Evolutionary conservation across 164 flowering plant species (phyloP).

Genomic region (Tetracentron sinense): DNA sequence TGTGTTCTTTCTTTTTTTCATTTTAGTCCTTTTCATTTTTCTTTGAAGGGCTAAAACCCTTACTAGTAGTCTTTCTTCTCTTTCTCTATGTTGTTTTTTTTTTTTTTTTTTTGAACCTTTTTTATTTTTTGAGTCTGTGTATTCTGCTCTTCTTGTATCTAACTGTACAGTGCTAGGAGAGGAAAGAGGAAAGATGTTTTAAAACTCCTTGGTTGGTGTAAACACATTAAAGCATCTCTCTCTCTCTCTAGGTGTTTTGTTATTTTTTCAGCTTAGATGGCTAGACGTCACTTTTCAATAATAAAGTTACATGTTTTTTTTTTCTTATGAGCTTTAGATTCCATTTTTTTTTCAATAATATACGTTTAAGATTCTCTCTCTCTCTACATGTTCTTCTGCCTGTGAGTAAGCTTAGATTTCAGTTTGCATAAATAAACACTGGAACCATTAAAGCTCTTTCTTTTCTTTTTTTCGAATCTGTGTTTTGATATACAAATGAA

Average conservation of each 20-base stretch:
- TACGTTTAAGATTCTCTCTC: neutral
- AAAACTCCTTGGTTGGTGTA: slow-evolving; percentile 18
- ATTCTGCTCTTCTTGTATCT: slow-evolving; percentile 14
- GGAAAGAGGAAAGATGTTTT: slow-evolving; percentile 15
- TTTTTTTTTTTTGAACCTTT: neutral
- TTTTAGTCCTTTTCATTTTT: slow-evolving; percentile 30
- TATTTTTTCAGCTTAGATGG: neutral
- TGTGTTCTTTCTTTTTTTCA: neutral
- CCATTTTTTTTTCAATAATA: too few species aligned
- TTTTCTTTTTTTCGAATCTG: neutral
- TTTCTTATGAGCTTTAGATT: too few species aligned
- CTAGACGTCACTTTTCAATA: neutral
- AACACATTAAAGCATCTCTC: slow-evolving; percentile 5
- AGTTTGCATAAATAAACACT: too few species aligned
- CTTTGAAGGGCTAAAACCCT: slow-evolving; percentile 25
- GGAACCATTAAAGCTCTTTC: neutral
- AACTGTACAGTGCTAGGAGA: slow-evolving; percentile 23
- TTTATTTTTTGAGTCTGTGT: neutral
- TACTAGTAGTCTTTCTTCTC: neutral
- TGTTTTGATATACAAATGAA: too few species aligned
- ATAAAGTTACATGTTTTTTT: slow-evolving; percentile 1
- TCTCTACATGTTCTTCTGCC: neutral
- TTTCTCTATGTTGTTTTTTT: slow-evolving; percentile 3
- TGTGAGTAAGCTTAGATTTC: neutral
- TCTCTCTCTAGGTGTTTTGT: neutral